Percentiles rank a stretch among this genome's conserved stretches.
These are phyloP conservation scores for Microbotryomycetes sp. DNA, from an alignment of 1,284 basidiomycete species.

Conservation along the genomic window DNA sequence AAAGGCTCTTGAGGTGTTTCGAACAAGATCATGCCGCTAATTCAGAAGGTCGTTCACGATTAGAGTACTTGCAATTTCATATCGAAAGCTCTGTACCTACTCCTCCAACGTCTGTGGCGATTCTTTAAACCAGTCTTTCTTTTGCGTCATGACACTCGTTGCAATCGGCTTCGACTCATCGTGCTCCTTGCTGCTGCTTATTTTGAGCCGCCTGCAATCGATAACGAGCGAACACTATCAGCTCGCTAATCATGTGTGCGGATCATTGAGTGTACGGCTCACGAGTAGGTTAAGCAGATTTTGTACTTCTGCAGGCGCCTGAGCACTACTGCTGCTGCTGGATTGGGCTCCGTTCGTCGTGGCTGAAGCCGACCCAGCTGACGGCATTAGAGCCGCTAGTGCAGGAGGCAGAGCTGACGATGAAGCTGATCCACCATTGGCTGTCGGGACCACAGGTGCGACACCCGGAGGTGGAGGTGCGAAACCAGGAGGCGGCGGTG, in stretches of 20 bases:
- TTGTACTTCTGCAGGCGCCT: not conserved
- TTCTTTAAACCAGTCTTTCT: too few species aligned
- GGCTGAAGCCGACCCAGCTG: not conserved
- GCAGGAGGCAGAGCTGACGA: not conserved
- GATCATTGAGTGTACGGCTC: not conserved
- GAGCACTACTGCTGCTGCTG: not conserved
- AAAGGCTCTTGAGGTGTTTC: too few species aligned
- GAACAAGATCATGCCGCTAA: too few species aligned
- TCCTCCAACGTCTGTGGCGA: too few species aligned
- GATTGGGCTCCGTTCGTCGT: not conserved
- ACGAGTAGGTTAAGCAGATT: not conserved
- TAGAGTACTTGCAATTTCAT: too few species aligned
- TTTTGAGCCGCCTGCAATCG: not conserved
- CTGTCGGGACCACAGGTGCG: not conserved
- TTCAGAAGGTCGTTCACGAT: too few species aligned
- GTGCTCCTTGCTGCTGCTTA: not conserved
- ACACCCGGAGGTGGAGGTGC: not conserved
- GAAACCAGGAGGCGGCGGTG: not conserved
- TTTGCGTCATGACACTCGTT: too few species aligned
- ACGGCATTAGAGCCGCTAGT: not conserved
- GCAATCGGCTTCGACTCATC: too few species aligned
- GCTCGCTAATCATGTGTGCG: not conserved
- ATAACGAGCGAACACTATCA: not conserved
- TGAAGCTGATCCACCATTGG: not conserved
- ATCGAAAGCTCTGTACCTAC: too few species aligned